Evolutionary conservation across 495 filamentous ascomycete species (phyloP), one percentile per base, ranked within the genome.

Genomic region (Cryomyces antarcticus): DNA sequence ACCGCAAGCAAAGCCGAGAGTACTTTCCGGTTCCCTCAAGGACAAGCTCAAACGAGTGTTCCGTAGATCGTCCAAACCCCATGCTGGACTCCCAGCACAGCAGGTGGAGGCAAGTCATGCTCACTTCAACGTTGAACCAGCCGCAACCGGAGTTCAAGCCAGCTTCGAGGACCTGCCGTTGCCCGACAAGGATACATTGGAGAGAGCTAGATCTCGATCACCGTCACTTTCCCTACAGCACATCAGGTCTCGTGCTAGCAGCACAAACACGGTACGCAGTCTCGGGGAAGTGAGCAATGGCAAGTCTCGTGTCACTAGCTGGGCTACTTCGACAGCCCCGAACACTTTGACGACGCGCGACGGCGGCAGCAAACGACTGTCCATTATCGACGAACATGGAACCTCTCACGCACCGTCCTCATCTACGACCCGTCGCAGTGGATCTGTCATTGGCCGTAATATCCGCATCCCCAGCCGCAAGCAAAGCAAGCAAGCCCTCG

Each of bases 261-360:
- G 28, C 10, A 24, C 17, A 24, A 24, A 24, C 17, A 24, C 17
- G 17, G 17, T 24, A 24, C 17, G 17, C 17, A 24, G 17, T 24
- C 17, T 24, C 1, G 17, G 17, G 17, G 17, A 24, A 24, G 17
- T 24, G 17, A 24, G 17, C 17, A 24, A 24, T 24, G 31, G 35
- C 9, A 9, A 31, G 31, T 84, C 80, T 42, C 67, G 78, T 11
- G 69, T 85, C 34, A 85, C 78, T 10, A 88, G 82, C 53, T 85
- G 81, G 82, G 68, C 71, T 4, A 69, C 77, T 49, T 87, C 72
- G 2, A 72, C 67, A 0, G 58, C 53, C n/a, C 60, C 63, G 44
- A 68, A 69, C 41, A 72, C 69, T 5, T 56, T 66, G 9, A 36
- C 33, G 24, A 53, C 57, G 54, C 11, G 61, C 47, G 51, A 71